Evolutionary conservation across 768 basidiomycete species (phyloP), one percentile per base, ranked within the genome.

Genomic region (Podaxis rugospora): DNA sequence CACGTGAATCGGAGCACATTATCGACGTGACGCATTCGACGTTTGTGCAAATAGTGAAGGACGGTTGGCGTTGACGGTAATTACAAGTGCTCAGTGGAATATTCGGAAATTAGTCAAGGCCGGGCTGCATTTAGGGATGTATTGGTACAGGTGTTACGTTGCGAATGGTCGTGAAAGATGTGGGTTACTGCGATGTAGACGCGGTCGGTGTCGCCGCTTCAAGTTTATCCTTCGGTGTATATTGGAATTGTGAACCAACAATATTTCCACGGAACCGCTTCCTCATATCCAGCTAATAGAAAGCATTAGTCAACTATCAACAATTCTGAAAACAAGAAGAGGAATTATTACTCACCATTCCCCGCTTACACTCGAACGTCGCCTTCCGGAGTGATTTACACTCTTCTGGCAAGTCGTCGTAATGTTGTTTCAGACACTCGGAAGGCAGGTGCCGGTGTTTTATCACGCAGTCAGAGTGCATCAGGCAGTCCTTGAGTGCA

Each of bases 301-400:
- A 25, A 56, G 51, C 52, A 47, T 42, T 50, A 37, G 27, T 53
- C 35, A 55, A 32, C 28, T 32, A 32, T 32, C 1, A 6, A 32
- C 2, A 14, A 23, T 52, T 18, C 1, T 7, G 50, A 44, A 11
- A 14, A 35, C 44, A 28, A 62, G 11, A 6, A 44, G 42, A 44
- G 36, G n/a, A 28, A 0, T 36, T 54, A 25, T 16, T 23, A 77
- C 85, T 61, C 61, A 93, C 92, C 90, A 93, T 90, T 46, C 88
- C 91, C 61, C 92, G 81, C 73, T 96, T 96, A 76, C 94, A 96
- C 65, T 95, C 92, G 66, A 90, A 94, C 0, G 90, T 87, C 10
- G 92, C 91, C 72, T 85, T 86, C 55, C 94, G 81, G 57, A 96
- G 75, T 27, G 85, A 81, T 69, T 85, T 84, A 70, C 94, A 96